A percentile compares a stretch with the other conserved stretches of the same genome.
Conservation (phyloP, 345 rosid species). For the Eucalyptus polyanthemos region DNA sequence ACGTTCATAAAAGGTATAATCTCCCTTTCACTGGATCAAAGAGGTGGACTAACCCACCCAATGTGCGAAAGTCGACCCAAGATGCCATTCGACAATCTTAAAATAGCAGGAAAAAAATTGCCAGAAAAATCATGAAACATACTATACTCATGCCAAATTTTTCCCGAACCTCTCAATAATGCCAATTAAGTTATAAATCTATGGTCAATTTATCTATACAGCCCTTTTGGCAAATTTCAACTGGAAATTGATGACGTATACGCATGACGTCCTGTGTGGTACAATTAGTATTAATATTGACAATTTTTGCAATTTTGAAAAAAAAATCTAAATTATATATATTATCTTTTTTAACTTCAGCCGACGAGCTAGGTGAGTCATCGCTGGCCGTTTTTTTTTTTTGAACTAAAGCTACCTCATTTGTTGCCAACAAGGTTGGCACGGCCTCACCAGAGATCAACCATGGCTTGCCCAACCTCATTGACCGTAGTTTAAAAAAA, state of each 20-base stretch:
- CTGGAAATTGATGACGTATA: not conserved
- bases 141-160: not conserved
- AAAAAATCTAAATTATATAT: too few relatives aligned
- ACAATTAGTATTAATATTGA: too few relatives aligned
- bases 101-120: not conserved
- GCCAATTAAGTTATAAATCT: not conserved
- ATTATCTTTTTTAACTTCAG: too few relatives aligned
- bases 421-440: too few relatives aligned
- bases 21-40: not conserved
- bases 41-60: not conserved
- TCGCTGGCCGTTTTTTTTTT: too few relatives aligned
- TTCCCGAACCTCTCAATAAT: not conserved
- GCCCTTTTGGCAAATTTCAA: not conserved
- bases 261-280: not conserved
- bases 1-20: not conserved
- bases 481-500: too few relatives aligned
- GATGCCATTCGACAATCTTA: not conserved
- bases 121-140: too few relatives aligned
- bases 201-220: too few relatives aligned
- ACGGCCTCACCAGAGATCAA: accelerated
- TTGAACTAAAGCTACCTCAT: too few relatives aligned
- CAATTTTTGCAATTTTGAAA: too few relatives aligned
- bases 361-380: too few relatives aligned
- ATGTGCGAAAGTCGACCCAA: not conserved
- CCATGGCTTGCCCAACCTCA: too few relatives aligned